phyloP scores from a whole-genome alignment of 2,329 filamentous ascomycete species.

The Colletotrichum sp. region DNA sequence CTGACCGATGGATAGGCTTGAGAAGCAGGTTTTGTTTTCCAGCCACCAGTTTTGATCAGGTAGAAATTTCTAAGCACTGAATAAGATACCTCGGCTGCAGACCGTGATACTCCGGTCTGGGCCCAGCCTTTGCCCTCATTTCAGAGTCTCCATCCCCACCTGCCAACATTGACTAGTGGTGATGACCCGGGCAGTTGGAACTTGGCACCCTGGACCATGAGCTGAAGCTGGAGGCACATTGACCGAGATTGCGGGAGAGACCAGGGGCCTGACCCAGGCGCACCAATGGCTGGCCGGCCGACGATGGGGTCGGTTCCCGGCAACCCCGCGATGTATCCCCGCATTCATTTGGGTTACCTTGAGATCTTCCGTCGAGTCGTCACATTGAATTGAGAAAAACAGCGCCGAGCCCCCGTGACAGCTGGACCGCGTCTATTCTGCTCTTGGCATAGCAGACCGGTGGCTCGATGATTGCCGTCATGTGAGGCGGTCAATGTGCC shows the following conservation, averaged over 20 bases:
- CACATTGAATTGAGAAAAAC: neutral
- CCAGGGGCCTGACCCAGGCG: slow-evolving; percentile 11
- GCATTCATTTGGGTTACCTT: neutral
- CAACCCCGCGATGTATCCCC: slow-evolving; percentile 12
- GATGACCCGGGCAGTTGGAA: neutral
- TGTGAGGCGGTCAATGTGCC: neutral
- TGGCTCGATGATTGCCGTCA: neutral
- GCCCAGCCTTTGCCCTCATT: neutral
- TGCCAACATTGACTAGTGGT: neutral
- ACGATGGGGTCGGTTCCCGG: slow-evolving; percentile 7
- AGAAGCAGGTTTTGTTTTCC: neutral
- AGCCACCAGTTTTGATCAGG: neutral
- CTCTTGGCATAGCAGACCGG: neutral
- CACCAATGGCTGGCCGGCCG: slow-evolving; percentile 11
- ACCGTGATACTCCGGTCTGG: neutral
- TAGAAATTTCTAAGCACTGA: neutral
- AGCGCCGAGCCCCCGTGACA: slow-evolving; percentile 6
- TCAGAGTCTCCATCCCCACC: neutral
- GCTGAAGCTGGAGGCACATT: neutral
- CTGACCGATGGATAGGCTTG: slow-evolving; percentile 42
- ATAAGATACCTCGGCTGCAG: neutral
- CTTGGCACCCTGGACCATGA: neutral
- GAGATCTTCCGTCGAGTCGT: slow-evolving; percentile 9
- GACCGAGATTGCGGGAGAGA: slow-evolving; percentile 12
- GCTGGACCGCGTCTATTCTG: slow-evolving; percentile 1